A percentile compares a stretch with the other conserved stretches of the same genome.
Evolutionary conservation across 2,329 filamentous ascomycete species (phyloP).

Genomic region (Achaetomium macrosporum): DNA sequence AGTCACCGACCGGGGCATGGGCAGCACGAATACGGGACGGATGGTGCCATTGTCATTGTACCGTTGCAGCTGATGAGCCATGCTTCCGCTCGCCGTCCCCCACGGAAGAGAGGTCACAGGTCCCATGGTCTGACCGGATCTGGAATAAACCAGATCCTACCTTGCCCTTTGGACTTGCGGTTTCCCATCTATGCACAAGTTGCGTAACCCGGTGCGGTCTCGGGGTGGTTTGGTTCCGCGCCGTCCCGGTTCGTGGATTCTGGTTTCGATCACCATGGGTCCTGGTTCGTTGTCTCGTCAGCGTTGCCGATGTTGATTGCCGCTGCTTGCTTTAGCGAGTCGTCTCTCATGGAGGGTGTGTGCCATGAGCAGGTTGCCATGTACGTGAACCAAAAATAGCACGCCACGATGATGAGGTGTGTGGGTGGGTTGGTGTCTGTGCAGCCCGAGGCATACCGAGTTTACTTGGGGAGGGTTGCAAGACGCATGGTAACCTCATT

Average conservation of each 20-base stretch:
- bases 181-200: not conserved
- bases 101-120: not conserved
- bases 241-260: conserved; percentile 7
- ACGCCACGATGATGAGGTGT: too few species aligned
- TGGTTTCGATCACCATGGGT: not conserved
- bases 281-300: too few species aligned
- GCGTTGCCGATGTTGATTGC: conserved; percentile 4
- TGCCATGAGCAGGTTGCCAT: too few species aligned
- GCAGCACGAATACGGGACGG: too few species aligned
- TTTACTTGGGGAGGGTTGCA: too few species aligned
- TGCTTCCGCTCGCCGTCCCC: not conserved
- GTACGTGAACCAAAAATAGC: not conserved
- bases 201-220: conserved; percentile 1
- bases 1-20: not conserved
- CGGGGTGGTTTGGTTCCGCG: conserved; percentile 1
- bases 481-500: too few species aligned
- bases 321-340: not conserved
- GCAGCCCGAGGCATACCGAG: too few species aligned
- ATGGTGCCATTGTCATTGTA: not conserved
- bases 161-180: not conserved
- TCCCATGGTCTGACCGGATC: not conserved
- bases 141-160: conserved; percentile 1
- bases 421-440: too few species aligned
- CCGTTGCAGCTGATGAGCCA: not conserved
- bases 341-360: too few species aligned